Evolutionary conservation across 2,329 filamentous ascomycete genomes (phyloP), one percentile per base, ranked within the genome.

Genomic region (Salinomyces thailandicus): DNA sequence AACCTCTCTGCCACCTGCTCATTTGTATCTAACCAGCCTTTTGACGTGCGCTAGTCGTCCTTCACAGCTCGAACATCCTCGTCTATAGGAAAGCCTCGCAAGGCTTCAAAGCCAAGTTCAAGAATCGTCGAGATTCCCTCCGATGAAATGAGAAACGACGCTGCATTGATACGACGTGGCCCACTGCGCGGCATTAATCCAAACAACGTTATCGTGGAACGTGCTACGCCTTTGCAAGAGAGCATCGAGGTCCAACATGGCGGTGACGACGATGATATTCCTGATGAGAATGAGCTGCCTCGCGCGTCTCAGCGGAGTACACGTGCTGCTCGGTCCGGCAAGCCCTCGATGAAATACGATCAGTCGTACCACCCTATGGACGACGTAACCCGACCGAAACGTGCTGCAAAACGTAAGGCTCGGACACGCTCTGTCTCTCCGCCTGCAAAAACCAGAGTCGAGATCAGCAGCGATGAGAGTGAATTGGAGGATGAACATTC

Each of bases 341-440:
- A 31, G 18, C 28, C 30, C 9, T 16, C 27, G 12, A 38, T 36
- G 6, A 33, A 38, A 8, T 42, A 42, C 19, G 36, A 39, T 20
- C 13, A 33, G n/a, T 45, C 44, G 30, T 46, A 32, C 15, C 46
- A 49, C 38, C 46, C 46, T 3, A 43, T 48, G 44, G 46, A 48
- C 15, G 35, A 38, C 13, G 42, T 45, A 1, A 36, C 24, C 3
- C 19, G 35, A 6, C 46, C 46, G 7, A 38, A 18, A 22, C 36
- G 33, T 4, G 41, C 41, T n/a, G 44, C 46, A 1, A 30, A 32
- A 11, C 37, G 39, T 4, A 24, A 18, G 17, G 31, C 39, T 18
- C 38, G 32, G 12, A 24, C 33, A 16, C 26, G 38, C 1, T 31
- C 39, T 9, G 16, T n/a, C n/a, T n/a, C n/a, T n/a, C n/a, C n/a